Evolutionary conservation across 768 basidiomycete species (phyloP).

Genomic region (Boletus vermiculosoides): DNA sequence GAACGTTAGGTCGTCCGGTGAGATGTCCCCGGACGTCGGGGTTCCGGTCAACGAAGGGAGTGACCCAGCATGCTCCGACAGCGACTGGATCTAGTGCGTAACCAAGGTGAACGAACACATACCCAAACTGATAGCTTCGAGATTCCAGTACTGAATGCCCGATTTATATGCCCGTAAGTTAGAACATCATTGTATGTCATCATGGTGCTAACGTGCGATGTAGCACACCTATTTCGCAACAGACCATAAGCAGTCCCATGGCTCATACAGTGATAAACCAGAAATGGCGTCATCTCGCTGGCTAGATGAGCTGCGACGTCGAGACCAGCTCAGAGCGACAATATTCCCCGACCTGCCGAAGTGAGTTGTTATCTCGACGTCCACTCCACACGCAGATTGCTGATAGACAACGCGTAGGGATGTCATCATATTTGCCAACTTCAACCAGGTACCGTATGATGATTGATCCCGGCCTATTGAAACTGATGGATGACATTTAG

Average conservation of each 20-base stretch:
- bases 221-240: slow-evolving; percentile 50
- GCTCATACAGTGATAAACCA: slow-evolving; percentile 15
- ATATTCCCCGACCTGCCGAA: slow-evolving; percentile 46
- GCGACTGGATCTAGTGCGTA: slow-evolving; percentile 47
- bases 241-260: slow-evolving; percentile 48
- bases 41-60: slow-evolving; percentile 38
- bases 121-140: slow-evolving; percentile 4
- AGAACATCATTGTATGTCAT: not conserved
- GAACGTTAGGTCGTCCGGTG: not conserved
- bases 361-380: slow-evolving; percentile 25
- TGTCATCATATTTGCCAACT: slow-evolving; percentile 50
- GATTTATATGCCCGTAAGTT: slow-evolving; percentile 45
- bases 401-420: slow-evolving; percentile 31
- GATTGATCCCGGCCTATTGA: not conserved
- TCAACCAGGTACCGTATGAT: slow-evolving; percentile 43
- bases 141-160: slow-evolving; percentile 41
- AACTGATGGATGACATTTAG: slow-evolving; percentile 23
- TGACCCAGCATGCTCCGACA: slow-evolving; percentile 40
- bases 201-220: not conserved
- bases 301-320: slow-evolving; percentile 39
- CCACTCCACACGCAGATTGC: not conserved
- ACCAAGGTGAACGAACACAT: not conserved
- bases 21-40: slow-evolving; percentile 20
- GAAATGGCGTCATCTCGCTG: slow-evolving; percentile 30
- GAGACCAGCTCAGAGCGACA: slow-evolving; percentile 36